phyloP scores from a whole-genome alignment of 2,329 filamentous ascomycete species.

The Diplodia sapinea region DNA sequence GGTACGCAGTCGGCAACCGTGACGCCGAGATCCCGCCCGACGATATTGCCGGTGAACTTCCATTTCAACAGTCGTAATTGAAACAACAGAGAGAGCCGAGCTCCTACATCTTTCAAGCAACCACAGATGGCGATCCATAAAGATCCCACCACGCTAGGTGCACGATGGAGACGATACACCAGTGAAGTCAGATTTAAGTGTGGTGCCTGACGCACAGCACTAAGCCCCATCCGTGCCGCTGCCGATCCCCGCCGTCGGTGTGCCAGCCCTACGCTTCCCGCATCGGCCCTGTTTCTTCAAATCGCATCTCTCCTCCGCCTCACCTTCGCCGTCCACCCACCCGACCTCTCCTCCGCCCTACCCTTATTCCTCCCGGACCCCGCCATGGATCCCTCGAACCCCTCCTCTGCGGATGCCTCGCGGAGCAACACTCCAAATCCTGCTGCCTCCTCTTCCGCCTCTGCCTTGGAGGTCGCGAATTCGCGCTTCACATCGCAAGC shows the following conservation, averaged over 20 bases:
- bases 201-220: slow-evolving; percentile 17
- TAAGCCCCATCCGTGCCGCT: slow-evolving; percentile 20
- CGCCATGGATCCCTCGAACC: slow-evolving; percentile 35
- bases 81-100: neutral
- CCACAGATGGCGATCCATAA: neutral
- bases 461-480: slow-evolving; percentile 43
- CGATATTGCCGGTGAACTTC: neutral
- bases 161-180: neutral
- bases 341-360: neutral
- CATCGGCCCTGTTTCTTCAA: slow-evolving; percentile 5
- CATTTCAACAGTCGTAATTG: neutral
- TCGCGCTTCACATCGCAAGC: slow-evolving; percentile 75
- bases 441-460: neutral
- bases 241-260: slow-evolving; percentile 1
- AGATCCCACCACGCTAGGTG: too few relatives aligned
- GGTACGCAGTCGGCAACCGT: neutral
- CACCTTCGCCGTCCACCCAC: neutral
- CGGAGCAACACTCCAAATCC: slow-evolving; percentile 54
- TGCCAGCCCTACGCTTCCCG: slow-evolving; percentile 15
- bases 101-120: neutral
- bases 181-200: slow-evolving; percentile 22
- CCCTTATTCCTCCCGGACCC: neutral
- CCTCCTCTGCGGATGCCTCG: slow-evolving; percentile 37
- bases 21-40: neutral
- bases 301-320: neutral